Evolutionary conservation across 805 yeast genomes (phyloP).

Genomic region (Starmerella apis): DNA sequence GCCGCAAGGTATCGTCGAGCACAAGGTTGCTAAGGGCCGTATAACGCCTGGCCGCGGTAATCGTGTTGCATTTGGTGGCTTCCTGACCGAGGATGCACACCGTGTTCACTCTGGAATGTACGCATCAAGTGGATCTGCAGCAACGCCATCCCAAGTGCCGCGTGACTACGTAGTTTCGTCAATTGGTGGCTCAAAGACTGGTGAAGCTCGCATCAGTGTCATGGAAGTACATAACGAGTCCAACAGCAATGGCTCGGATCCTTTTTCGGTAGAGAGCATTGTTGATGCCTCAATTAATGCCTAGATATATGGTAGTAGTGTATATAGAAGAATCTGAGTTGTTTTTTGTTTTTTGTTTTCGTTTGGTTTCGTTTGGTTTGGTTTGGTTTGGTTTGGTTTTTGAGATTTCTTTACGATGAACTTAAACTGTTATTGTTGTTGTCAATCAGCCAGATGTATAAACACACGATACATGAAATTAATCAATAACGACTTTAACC

Average conservation of each 20-base stretch:
- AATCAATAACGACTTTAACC: no score
- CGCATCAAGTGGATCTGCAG: neutral
- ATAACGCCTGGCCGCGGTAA: constrained; percentile 18
- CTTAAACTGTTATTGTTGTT: no score
- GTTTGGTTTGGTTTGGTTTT: no score
- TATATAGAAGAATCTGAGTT: no score
- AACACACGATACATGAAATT: no score
- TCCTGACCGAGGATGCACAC: constrained; percentile 22
- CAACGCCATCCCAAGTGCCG: constrained; percentile 5
- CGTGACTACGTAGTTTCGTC: constrained; percentile 8
- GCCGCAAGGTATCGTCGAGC: constrained; percentile 26
- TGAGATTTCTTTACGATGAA: no score
- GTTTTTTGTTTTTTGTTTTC: no score
- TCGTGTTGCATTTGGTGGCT: constrained; percentile 28
- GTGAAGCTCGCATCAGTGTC: constrained; percentile 15
- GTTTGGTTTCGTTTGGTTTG: no score
- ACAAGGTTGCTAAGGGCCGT: constrained; percentile 26
- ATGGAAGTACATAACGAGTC: constrained; percentile 2
- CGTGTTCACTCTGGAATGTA: neutral
- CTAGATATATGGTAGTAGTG: no score
- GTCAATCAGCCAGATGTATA: no score
- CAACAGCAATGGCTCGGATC: neutral
- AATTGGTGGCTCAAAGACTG: constrained; percentile 12
- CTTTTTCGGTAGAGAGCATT: constrained; percentile 3
- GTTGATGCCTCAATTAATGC: constrained; percentile 4